Evolutionary conservation across 2,329 filamentous ascomycete species (phyloP).

Genomic region (Epichloe uncinata): DNA sequence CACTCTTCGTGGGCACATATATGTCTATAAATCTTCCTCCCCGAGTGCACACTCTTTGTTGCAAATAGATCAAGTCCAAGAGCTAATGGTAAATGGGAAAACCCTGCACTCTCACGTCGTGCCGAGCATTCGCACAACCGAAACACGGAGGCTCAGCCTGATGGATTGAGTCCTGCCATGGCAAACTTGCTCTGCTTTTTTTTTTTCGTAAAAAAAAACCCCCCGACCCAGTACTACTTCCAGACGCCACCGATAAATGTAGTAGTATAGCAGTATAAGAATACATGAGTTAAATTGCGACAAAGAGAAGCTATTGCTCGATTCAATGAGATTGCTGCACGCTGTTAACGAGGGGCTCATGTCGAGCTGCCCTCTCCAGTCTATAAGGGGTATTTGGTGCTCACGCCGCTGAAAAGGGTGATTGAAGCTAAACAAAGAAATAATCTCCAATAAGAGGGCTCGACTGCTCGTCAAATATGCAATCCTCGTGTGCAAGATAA

Average conservation of each 20-base stretch:
- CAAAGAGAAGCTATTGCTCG: constrained; percentile 12
- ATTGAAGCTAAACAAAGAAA: not conserved
- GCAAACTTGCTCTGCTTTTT: not conserved
- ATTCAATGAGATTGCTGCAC: constrained; percentile 15
- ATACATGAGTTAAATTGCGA: constrained; percentile 17
- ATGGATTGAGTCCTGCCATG: not conserved
- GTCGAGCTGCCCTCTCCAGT: constrained; percentile 17
- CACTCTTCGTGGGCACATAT: too few relatives aligned
- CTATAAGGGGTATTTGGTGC: constrained; percentile 26
- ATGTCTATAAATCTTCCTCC: not conserved
- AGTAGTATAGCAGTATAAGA: not conserved
- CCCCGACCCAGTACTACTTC: not conserved
- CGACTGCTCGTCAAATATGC: constrained; percentile 8
- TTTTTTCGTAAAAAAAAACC: not conserved
- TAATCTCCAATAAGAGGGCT: constrained; percentile 5
- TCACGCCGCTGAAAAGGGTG: constrained; percentile 13
- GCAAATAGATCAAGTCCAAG: not conserved
- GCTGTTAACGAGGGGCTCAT: constrained; percentile 13
- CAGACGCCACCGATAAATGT: not conserved
- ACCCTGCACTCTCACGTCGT: not conserved
- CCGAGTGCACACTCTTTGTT: not conserved
- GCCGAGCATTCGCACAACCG: not conserved
- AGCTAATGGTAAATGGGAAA: not conserved
- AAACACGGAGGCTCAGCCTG: not conserved
- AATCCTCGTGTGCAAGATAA: not conserved